Percentiles rank a stretch among this genome's conserved stretches.
Conservation (phyloP, 176 grass and related monocot species). For the Zoysia pacifica region DNA sequence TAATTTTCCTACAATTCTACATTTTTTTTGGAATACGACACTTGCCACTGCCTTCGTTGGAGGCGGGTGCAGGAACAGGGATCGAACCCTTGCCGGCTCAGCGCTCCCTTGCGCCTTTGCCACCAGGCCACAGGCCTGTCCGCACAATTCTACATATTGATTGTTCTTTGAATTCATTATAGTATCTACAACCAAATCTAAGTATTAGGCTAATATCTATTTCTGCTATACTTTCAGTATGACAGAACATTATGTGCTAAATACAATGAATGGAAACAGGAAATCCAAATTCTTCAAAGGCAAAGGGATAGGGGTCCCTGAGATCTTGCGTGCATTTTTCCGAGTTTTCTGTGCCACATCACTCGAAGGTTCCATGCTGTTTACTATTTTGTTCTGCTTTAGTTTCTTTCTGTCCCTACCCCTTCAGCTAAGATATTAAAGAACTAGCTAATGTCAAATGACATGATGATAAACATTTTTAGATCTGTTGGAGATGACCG, state of each 20-base stretch:
- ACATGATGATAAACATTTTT: slow-evolving; percentile 20
- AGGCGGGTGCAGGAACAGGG: too few species aligned
- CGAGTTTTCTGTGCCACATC: slow-evolving; percentile 65
- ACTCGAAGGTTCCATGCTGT: slow-evolving; percentile 52
- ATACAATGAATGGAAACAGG: slow-evolving; percentile 45
- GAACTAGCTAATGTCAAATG: slow-evolving; percentile 24
- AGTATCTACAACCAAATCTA: slow-evolving; percentile 3
- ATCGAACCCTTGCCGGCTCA: too few species aligned
- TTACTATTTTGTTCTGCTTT: not conserved
- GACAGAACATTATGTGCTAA: slow-evolving; percentile 12
- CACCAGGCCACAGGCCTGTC: too few species aligned
- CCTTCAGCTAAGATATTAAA: slow-evolving; percentile 2
- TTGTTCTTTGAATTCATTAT: not conserved
- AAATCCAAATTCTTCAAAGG: slow-evolving; percentile 53
- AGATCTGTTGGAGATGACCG: slow-evolving; percentile 66
- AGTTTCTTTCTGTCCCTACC: slow-evolving; percentile 23
- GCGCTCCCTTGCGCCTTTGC: too few species aligned
- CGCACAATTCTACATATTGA: not conserved
- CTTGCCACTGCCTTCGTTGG: too few species aligned
- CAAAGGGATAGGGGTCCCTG: slow-evolving; percentile 59
- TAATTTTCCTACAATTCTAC: not conserved
- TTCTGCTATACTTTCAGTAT: slow-evolving; percentile 21
- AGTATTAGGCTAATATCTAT: not conserved
- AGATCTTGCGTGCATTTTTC: slow-evolving; percentile 70
- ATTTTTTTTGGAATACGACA: too few species aligned